phyloP scores from a whole-genome alignment of 129 eudicot genomes.

The Mikania micrantha region DNA sequence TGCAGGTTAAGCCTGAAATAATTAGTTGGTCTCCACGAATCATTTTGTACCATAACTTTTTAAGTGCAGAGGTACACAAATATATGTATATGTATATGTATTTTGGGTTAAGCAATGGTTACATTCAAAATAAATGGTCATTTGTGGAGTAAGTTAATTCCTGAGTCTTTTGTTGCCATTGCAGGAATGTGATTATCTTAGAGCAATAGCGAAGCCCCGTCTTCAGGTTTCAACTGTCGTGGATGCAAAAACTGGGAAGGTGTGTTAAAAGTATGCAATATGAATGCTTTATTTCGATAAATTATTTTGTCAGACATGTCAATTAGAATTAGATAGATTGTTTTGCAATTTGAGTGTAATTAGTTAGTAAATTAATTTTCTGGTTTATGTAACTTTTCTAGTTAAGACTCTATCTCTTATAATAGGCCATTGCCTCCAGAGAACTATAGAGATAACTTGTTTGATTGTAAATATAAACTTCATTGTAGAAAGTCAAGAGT shows the following conservation, averaged over 20 bases:
- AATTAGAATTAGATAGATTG: neutral
- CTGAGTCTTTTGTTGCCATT: neutral
- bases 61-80: conserved; percentile 68
- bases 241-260: conserved; percentile 94
- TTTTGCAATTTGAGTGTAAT: neutral
- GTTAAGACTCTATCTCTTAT: neutral
- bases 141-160: neutral
- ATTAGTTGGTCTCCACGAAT: conserved; percentile 91
- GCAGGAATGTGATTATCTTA: conserved; percentile 92
- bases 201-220: conserved; percentile 73
- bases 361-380: neutral
- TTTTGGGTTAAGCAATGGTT: neutral
- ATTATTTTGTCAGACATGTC: neutral
- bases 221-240: conserved; percentile 82
- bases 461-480: neutral
- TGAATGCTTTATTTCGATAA: neutral
- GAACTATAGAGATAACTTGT: neutral
- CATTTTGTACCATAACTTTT: conserved; percentile 66
- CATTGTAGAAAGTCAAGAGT: neutral
- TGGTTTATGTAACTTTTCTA: neutral
- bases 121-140: neutral
- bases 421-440: neutral
- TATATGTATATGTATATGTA: neutral
- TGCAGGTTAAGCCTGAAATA: conserved; percentile 89
- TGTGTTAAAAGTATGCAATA: conserved; percentile 15